phyloP scores from a whole-genome alignment of 2,329 filamentous ascomycete species.

The Penicillium sp. region DNA sequence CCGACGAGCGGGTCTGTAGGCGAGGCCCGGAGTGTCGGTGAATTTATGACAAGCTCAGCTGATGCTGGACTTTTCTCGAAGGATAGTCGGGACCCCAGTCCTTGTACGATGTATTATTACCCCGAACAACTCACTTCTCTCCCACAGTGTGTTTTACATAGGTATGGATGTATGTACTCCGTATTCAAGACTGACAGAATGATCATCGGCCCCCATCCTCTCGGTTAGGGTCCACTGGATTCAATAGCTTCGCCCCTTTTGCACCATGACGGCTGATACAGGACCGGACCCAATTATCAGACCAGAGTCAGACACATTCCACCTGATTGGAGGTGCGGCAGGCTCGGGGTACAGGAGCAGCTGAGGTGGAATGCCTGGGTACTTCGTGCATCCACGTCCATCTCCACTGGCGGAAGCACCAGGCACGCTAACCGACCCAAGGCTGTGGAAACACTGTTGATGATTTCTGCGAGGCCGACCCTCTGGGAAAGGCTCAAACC shows the following conservation, averaged over 20 bases:
- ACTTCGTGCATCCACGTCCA: background rate
- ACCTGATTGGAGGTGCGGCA: background rate
- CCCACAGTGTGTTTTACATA: background rate
- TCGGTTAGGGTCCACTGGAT: slow-evolving; percentile 3
- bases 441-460: slow-evolving; percentile 13
- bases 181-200: slow-evolving; percentile 11
- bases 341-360: background rate
- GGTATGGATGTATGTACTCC: background rate
- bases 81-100: slow-evolving; percentile 5
- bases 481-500: slow-evolving; percentile 7
- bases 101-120: slow-evolving; percentile 6
- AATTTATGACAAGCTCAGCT: slow-evolving; percentile 30
- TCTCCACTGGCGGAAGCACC: slow-evolving; percentile 11
- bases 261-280: background rate
- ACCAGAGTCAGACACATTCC: background rate
- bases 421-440: slow-evolving; percentile 20
- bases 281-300: slow-evolving; percentile 3
- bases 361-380: background rate
- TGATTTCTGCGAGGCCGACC: slow-evolving; percentile 4
- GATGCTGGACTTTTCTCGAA: slow-evolving; percentile 27
- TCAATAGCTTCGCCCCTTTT: slow-evolving; percentile 11
- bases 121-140: background rate
- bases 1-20: slow-evolving; percentile 19
- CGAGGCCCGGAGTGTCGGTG: slow-evolving; percentile 28
- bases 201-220: slow-evolving; percentile 18